phyloP scores from a whole-genome alignment of 1,284 basidiomycete genomes.

The Rhodofomes roseus region DNA sequence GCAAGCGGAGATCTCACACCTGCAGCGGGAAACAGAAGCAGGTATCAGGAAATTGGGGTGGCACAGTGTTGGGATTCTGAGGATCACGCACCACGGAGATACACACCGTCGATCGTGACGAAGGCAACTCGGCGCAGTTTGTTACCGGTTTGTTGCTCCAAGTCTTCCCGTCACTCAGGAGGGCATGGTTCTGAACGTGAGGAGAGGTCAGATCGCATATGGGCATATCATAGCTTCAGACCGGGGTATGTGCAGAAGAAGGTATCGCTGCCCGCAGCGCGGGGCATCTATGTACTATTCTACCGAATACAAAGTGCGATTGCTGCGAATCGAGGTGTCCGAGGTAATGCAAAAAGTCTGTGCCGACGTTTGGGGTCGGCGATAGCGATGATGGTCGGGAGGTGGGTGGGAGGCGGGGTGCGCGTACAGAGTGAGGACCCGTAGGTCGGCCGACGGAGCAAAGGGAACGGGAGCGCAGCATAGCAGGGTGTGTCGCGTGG shows the following conservation, averaged over 20 bases:
- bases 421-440: background rate
- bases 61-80: too few relatives aligned
- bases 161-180: too few relatives aligned
- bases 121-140: too few relatives aligned
- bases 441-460: background rate
- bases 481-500: background rate
- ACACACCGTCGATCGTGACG: too few relatives aligned
- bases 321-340: background rate
- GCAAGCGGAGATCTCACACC: too few relatives aligned
- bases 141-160: too few relatives aligned
- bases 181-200: too few relatives aligned
- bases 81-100: too few relatives aligned
- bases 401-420: too few relatives aligned
- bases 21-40: too few relatives aligned
- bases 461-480: background rate
- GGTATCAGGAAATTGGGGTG: too few relatives aligned
- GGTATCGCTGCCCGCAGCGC: conserved; percentile 2
- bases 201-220: too few relatives aligned
- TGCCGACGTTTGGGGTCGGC: background rate
- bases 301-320: background rate
- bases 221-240: background rate
- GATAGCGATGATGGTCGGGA: background rate
- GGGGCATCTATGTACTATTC: background rate
- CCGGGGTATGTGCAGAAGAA: background rate
- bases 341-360: background rate